Evolutionary conservation across 208 protist species (phyloP), one percentile per base, ranked within the genome.

Genomic region (Leishmania arabica): DNA sequence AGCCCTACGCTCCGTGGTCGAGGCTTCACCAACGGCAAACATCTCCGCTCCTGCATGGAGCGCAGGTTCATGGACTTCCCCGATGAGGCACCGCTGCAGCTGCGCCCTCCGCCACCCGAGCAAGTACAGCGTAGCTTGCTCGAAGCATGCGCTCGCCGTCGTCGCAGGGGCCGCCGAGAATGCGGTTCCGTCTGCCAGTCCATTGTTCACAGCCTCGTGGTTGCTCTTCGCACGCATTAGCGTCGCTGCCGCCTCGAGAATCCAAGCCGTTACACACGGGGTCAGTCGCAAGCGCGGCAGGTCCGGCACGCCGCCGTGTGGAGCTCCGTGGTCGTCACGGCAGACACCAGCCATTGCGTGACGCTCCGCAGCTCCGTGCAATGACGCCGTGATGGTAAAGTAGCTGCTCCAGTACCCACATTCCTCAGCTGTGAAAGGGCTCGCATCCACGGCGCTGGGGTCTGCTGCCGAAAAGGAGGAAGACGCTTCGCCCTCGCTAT

Each of bases 351-450:
- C 11, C 40, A 40, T 21, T 71, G 66, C 66, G 37, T 24, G 40
- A 71, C 47, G 27, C 70, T 34, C 47, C 9, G 27, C n/a, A 24
- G 21, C 70, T 40, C 3, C 40, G n/a, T 56, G 45, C n/a, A 31
- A 60, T 27, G 69, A 24, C 17, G 51, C 70, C n/a, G 72, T 74
- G 53, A 58, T 8, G 24, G 37, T 62, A n/a, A 51, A 37, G 45
- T 54, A 83, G 68, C 80, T 84, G 80, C 80, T 84, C 80, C 80
- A 84, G n/a, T 79, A 76, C 45, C 17, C 80, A 4, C 34, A 54
- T 75, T 84, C 80, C 64, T 54, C 54, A 7, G 5, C 42, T 31
- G 80, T 75, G 34, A 84, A 45, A n/a, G 74, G 74, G 24, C 56
- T 47, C 17, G 49, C 13, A 34, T 31, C 13, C 37, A 66, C 37